Conservation (phyloP, 1,284 basidiomycete species). For the Heterobasidion irregulare region DNA sequence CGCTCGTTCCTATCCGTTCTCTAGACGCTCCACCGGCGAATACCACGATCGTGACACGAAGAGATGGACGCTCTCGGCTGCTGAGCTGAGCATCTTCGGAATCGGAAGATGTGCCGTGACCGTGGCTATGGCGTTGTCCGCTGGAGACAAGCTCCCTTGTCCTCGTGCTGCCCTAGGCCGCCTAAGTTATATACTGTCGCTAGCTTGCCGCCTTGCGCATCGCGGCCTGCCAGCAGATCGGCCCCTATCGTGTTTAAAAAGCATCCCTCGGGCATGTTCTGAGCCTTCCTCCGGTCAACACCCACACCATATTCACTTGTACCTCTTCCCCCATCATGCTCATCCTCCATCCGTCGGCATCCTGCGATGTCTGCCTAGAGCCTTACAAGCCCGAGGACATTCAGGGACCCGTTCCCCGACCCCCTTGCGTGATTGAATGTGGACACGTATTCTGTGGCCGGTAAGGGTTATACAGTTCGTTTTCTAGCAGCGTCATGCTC, state of each 20-base stretch:
- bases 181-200: neutral
- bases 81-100: neutral
- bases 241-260: neutral
- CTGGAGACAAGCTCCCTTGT: neutral
- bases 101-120: neutral
- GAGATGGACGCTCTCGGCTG: neutral
- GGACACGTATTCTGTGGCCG: conserved; percentile 43
- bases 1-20: neutral
- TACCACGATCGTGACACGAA: neutral
- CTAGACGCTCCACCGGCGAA: neutral
- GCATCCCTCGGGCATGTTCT: neutral
- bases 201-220: neutral
- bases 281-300: neutral
- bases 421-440: conserved; percentile 39
- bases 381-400: conserved; percentile 23
- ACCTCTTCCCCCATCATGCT: conserved; percentile 29
- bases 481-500: neutral
- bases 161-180: neutral
- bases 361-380: conserved; percentile 48
- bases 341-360: conserved; percentile 34
- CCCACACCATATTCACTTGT: conserved; percentile 5
- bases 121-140: too few relatives aligned
- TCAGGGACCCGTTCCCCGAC: conserved; percentile 21
- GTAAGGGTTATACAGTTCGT: conserved; percentile 22
- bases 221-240: neutral